phyloP scores from a whole-genome alignment of 805 yeast genomes.

The Peterozyma toletana region DNA sequence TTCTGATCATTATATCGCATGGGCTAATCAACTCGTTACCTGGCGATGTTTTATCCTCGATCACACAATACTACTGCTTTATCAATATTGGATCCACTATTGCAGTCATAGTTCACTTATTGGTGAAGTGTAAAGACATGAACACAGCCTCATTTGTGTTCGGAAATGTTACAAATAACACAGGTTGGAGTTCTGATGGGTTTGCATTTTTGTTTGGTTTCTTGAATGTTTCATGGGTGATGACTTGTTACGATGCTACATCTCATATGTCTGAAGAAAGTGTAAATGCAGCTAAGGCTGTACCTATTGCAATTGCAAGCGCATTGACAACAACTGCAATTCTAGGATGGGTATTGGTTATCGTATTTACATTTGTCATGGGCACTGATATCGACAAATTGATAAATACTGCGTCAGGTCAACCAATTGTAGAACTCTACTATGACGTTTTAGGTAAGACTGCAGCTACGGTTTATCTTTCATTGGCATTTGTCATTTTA shows the following conservation, averaged over 20 bases:
- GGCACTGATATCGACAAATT: slow-evolving; percentile 29
- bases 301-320: slow-evolving; percentile 53
- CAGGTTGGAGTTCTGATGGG: slow-evolving; percentile 46
- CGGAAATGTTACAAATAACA: slow-evolving; percentile 33
- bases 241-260: slow-evolving; percentile 50
- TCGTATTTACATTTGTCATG: slow-evolving; percentile 40
- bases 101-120: slow-evolving; percentile 43
- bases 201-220: slow-evolving; percentile 54
- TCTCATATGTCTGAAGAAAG: slow-evolving; percentile 52
- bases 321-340: slow-evolving; percentile 43
- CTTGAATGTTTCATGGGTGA: slow-evolving; percentile 53
- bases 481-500: slow-evolving; percentile 39
- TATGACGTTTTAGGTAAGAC: slow-evolving; percentile 42
- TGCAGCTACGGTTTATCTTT: slow-evolving; percentile 45
- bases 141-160: slow-evolving; percentile 42
- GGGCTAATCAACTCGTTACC: slow-evolving; percentile 44
- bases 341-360: slow-evolving; percentile 40
- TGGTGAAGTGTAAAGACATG: slow-evolving; percentile 43
- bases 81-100: slow-evolving; percentile 40
- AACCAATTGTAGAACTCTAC: slow-evolving; percentile 46
- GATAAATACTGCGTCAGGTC: slow-evolving; percentile 31
- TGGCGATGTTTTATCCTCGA: slow-evolving; percentile 39
- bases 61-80: slow-evolving; percentile 45
- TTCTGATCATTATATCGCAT: slow-evolving; percentile 41
- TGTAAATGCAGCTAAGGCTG: slow-evolving; percentile 42